phyloP scores from a whole-genome alignment of 2,329 filamentous ascomycete genomes.

The Penicillium freii region DNA sequence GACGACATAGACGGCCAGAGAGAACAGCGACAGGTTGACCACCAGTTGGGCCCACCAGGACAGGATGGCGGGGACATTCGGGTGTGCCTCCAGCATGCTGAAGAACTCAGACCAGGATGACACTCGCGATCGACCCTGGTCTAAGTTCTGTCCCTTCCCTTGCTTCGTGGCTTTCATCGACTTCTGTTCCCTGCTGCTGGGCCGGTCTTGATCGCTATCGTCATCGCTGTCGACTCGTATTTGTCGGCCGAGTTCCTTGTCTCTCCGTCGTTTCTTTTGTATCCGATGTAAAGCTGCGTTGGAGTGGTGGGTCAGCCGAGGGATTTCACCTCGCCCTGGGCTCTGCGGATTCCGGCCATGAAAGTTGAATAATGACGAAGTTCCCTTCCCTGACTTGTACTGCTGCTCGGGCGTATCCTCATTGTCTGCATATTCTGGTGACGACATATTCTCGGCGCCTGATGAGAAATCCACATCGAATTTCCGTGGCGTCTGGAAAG shows the following conservation, averaged over 20 bases:
- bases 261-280: slow-evolving; percentile 51
- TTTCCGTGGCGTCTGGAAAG: slow-evolving; percentile 52
- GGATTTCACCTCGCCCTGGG: slow-evolving; percentile 65
- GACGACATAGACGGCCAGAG: slow-evolving; percentile 59
- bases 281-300: slow-evolving; percentile 47
- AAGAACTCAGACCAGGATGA: slow-evolving; percentile 54
- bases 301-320: slow-evolving; percentile 49
- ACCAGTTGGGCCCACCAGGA: slow-evolving; percentile 65
- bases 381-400: slow-evolving; percentile 36
- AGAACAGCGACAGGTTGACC: slow-evolving; percentile 51
- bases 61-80: slow-evolving; percentile 63
- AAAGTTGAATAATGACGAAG: slow-evolving; percentile 40
- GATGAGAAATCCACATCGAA: slow-evolving; percentile 50
- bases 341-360: slow-evolving; percentile 42
- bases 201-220: slow-evolving; percentile 42
- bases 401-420: slow-evolving; percentile 49
- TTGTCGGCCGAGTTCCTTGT: slow-evolving; percentile 46
- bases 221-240: slow-evolving; percentile 44
- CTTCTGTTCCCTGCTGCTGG: slow-evolving; percentile 38
- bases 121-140: slow-evolving; percentile 26
- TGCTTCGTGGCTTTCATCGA: slow-evolving; percentile 29
- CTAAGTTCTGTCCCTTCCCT: slow-evolving; percentile 17
- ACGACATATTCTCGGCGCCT: slow-evolving; percentile 47
- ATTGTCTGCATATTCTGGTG: slow-evolving; percentile 47
- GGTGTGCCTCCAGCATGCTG: slow-evolving; percentile 62